Evolutionary conservation across 163 green algal species (phyloP).

Genomic region (Volvox carteri): DNA sequence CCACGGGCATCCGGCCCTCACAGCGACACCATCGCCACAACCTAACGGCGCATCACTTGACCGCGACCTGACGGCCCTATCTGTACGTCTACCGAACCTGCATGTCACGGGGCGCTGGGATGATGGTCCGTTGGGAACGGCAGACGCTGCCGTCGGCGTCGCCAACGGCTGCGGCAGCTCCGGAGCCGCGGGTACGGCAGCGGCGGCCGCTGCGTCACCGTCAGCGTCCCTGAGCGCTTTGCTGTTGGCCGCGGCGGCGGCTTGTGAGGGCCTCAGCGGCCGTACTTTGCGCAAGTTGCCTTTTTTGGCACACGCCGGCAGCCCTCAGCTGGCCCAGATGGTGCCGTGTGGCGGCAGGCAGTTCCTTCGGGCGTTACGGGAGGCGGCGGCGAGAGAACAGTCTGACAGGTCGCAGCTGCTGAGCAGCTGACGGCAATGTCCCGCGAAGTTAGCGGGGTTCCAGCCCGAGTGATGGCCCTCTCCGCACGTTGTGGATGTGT

Average conservation of each 20-base stretch:
- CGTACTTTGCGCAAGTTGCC: slow-evolving; percentile 90
- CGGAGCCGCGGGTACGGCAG: neutral
- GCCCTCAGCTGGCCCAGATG: slow-evolving; percentile 1
- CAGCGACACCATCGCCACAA: too few relatives aligned
- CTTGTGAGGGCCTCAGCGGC: slow-evolving; percentile 85
- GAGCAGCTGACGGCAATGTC: slow-evolving; percentile 35
- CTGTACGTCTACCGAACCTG: too few relatives aligned
- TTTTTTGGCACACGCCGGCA: slow-evolving; percentile 87
- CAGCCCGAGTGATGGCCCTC: too few relatives aligned
- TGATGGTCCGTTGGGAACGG: too few relatives aligned
- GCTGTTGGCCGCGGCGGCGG: slow-evolving; percentile 61
- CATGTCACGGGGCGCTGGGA: too few relatives aligned
- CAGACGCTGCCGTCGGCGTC: too few relatives aligned
- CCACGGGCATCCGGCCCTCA: too few relatives aligned
- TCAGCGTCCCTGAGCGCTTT: slow-evolving; percentile 28
- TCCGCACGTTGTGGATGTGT: too few relatives aligned
- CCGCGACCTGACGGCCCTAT: too few relatives aligned
- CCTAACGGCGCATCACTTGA: too few relatives aligned
- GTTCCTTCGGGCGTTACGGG: slow-evolving; percentile 60
- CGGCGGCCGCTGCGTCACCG: slow-evolving; percentile 37
- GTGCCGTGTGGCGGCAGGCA: neutral
- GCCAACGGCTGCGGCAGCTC: neutral
- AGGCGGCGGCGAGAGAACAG: slow-evolving; percentile 56
- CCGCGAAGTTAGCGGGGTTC: neutral
- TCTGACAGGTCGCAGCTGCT: slow-evolving; percentile 53